A percentile compares a stretch with the other conserved stretches of the same genome.
phyloP scores from a whole-genome alignment of 2,329 filamentous ascomycete species.

The Colletotrichum acutatum region DNA sequence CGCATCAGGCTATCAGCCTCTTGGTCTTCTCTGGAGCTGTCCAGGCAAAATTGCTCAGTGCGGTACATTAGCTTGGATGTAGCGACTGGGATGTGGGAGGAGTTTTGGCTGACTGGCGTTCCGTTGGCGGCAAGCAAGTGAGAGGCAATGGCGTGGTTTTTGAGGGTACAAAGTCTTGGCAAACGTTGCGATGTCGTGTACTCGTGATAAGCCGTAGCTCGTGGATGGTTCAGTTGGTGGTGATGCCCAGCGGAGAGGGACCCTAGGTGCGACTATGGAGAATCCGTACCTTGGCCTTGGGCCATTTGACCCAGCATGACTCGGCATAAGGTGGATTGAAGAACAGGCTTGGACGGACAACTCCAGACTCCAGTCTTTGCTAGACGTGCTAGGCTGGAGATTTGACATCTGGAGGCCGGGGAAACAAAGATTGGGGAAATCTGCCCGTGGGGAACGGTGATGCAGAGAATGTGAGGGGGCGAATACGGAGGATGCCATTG shows the following conservation, averaged over 20 bases:
- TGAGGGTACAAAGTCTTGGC: conserved; percentile 18
- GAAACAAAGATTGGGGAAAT: background rate
- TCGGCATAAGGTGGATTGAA: background rate
- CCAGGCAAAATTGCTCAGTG: background rate
- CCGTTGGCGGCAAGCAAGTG: background rate
- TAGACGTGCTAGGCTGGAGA: background rate
- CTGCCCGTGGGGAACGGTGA: background rate
- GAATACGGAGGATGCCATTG: background rate
- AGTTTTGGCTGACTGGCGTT: background rate
- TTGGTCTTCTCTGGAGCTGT: background rate
- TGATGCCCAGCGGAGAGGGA: background rate
- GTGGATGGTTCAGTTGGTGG: background rate
- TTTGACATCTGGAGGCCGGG: background rate
- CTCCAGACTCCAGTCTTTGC: background rate
- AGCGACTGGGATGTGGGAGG: background rate
- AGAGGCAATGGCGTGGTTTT: background rate
- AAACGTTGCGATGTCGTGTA: background rate
- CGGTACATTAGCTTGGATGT: conserved; percentile 1
- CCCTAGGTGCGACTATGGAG: background rate
- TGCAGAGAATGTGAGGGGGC: conserved; percentile 1
- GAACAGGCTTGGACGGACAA: background rate
- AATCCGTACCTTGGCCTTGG: background rate
- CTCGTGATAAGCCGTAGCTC: background rate
- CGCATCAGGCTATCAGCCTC: conserved; percentile 28
- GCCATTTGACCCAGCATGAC: conserved; percentile 12